Evolutionary conservation across 2,329 filamentous ascomycete species (phyloP).

Genomic region (Epichloe bromicola): DNA sequence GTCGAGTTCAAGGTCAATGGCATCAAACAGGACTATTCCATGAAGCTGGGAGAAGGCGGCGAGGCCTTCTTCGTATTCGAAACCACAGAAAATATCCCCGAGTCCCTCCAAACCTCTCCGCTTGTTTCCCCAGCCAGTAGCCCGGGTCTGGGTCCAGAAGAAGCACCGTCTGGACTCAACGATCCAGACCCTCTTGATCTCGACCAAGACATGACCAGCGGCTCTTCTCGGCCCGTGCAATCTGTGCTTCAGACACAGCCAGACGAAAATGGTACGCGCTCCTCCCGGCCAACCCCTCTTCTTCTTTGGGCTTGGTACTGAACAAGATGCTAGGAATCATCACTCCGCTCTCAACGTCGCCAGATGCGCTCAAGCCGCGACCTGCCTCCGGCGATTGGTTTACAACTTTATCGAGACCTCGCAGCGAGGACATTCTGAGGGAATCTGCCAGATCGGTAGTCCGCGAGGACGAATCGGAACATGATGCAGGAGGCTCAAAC

Average conservation of each 20-base stretch:
- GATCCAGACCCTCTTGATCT: slow-evolving; percentile 62
- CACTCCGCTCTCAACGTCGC: slow-evolving; percentile 41
- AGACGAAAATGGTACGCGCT: slow-evolving; percentile 17
- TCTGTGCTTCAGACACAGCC: slow-evolving; percentile 23
- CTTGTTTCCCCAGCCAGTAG: slow-evolving; percentile 82
- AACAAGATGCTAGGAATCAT: slow-evolving; percentile 26
- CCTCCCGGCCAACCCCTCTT: background rate
- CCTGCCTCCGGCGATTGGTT: slow-evolving; percentile 40
- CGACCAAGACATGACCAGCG: slow-evolving; percentile 27
- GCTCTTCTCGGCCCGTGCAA: slow-evolving; percentile 30
- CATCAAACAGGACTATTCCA: slow-evolving; percentile 80
- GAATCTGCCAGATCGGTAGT: slow-evolving; percentile 27
- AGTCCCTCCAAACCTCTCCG: slow-evolving; percentile 85
- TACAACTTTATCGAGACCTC: slow-evolving; percentile 27
- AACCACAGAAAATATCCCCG: slow-evolving; percentile 83
- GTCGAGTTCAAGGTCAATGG: slow-evolving; percentile 96
- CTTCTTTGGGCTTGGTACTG: background rate
- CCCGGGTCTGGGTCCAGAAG: slow-evolving; percentile 45
- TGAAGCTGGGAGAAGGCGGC: slow-evolving; percentile 95
- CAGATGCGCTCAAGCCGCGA: slow-evolving; percentile 32
- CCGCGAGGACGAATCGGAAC: slow-evolving; percentile 23
- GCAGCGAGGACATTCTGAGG: slow-evolving; percentile 43
- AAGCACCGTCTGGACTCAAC: slow-evolving; percentile 30
- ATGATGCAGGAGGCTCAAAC: slow-evolving; percentile 18
- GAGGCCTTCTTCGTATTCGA: slow-evolving; percentile 99